Evolutionary conservation across 2,329 filamentous ascomycete genomes (phyloP).

Genomic region (Cryphonectria radicalis): DNA sequence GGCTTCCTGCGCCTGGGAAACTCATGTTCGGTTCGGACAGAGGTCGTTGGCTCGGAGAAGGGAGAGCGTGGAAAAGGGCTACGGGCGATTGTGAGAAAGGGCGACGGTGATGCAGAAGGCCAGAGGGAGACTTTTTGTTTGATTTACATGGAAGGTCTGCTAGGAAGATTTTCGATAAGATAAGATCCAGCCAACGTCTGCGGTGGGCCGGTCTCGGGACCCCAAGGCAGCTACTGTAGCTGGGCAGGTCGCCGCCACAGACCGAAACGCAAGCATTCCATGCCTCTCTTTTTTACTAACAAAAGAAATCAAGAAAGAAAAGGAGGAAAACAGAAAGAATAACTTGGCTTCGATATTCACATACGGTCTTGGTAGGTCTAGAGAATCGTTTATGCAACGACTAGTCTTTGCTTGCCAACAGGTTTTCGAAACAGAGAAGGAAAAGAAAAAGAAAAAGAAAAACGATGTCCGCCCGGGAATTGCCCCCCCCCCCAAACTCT

Average conservation of each 20-base stretch:
- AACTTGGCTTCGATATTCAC: slow-evolving; percentile 18
- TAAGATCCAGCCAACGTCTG: slow-evolving; percentile 14
- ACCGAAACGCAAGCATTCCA: neutral
- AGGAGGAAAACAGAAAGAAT: neutral
- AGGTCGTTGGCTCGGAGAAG: neutral
- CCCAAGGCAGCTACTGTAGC: too few relatives aligned
- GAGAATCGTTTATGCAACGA: slow-evolving; percentile 30
- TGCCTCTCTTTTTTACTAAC: neutral
- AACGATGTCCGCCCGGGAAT: neutral
- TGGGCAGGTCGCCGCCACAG: neutral
- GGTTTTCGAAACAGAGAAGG: neutral
- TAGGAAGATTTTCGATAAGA: slow-evolving; percentile 17
- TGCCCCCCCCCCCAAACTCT: neutral
- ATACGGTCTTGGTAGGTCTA: slow-evolving; percentile 26
- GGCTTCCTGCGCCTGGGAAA: slow-evolving; percentile 38
- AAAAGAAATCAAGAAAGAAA: neutral
- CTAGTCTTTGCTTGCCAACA: slow-evolving; percentile 24
- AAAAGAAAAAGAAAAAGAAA: slow-evolving; percentile 16
- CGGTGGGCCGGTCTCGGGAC: neutral
- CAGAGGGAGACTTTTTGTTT: neutral
- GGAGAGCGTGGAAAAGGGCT: neutral
- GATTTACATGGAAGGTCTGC: neutral
- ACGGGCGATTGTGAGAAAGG: too few relatives aligned
- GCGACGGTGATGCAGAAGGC: neutral
- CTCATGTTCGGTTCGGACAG: slow-evolving; percentile 41